Evolutionary conservation across 495 filamentous ascomycete species (phyloP), one percentile per base, ranked within the genome.

Genomic region (Parathielavia hyrcaniae): DNA sequence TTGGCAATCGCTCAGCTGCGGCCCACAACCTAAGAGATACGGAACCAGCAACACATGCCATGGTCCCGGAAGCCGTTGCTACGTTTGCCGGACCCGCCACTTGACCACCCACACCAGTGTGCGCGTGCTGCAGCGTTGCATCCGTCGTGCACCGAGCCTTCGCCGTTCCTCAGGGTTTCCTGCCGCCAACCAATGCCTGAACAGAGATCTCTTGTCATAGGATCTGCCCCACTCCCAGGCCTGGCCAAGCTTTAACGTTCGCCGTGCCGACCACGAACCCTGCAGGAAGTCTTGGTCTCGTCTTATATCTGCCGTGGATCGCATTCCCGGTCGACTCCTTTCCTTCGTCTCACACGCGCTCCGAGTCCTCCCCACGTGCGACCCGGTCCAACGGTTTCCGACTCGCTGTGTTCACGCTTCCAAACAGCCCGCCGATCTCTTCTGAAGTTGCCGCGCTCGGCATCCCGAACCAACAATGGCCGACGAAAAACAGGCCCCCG

Each of bases 61-160:
- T 41, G n/a, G 35, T 14, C 17, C 49, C 23, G 41, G 17, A 12
- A 0, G 41, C 30, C 41, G 32, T 35, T 60, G 57, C 44, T 51
- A 57, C 51, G 41, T 54, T 49, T 51, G 38, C 40, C 14, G 30
- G 20, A 7, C 36, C 38, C 19, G 3, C 39, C 30, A 32, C 51
- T 38, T 35, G n/a, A 53, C 50, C 20, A 54, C 43, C 50, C 20
- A 54, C 43, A 51, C 49, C 30, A 41, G 26, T 20, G 2, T n/a
- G 26, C 38, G 32, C 16, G 19, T 30, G 46, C 36, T 55, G 58
- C 53, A 56, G 52, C 53, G 58, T 61, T 55, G 58, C 51, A 61
- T 61, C 58, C 58, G 36, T 12, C 22, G 20, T 19, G 38, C 50
- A 20, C 16, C 26, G 26, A 10, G 20, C 11, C 41, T 20, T 20